phyloP scores from a whole-genome alignment of 176 grass and related monocot species.

The Aegilops umbellulata region DNA sequence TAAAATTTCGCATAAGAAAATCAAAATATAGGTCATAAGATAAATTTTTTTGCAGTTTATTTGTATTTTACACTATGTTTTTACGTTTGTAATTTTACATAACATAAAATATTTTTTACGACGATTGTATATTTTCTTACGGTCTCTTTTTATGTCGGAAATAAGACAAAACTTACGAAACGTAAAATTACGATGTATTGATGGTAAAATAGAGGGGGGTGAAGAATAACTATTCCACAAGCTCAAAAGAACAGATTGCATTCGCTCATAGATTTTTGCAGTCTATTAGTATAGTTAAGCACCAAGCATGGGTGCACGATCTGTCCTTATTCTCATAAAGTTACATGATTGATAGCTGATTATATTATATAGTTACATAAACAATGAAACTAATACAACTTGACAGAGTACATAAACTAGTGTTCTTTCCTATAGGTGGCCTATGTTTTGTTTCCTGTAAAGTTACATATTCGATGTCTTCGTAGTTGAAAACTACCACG shows the following conservation, averaged over 20 bases:
- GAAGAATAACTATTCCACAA: too few relatives aligned
- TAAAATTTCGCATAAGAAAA: too few relatives aligned
- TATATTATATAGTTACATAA: constrained; percentile 40
- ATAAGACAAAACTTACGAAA: too few relatives aligned
- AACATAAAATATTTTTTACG: too few relatives aligned
- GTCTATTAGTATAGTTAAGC: constrained; percentile 19
- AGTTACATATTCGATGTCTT: constrained; percentile 26
- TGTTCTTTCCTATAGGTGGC: constrained; percentile 9
- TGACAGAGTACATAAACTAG: constrained; percentile 26
- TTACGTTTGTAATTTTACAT: too few relatives aligned
- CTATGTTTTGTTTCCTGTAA: constrained; percentile 19
- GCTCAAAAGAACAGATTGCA: constrained; percentile 9
- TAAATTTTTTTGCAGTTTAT: too few relatives aligned
- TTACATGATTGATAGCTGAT: constrained; percentile 37
- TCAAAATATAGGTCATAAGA: too few relatives aligned
- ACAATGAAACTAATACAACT: constrained; percentile 41
- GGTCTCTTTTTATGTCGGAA: too few relatives aligned
- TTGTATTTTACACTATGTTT: too few relatives aligned
- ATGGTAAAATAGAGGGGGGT: too few relatives aligned
- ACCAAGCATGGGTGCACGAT: constrained; percentile 32
- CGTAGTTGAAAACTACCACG: constrained; percentile 35
- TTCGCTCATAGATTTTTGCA: neutral
- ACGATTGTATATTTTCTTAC: too few relatives aligned
- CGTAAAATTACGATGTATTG: too few relatives aligned
- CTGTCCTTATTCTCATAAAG: constrained; percentile 40